Percentiles rank a stretch among this genome's conserved stretches.
phyloP scores from a whole-genome alignment of 1,284 basidiomycete species.

The Rhodotorula mucilaginosa region DNA sequence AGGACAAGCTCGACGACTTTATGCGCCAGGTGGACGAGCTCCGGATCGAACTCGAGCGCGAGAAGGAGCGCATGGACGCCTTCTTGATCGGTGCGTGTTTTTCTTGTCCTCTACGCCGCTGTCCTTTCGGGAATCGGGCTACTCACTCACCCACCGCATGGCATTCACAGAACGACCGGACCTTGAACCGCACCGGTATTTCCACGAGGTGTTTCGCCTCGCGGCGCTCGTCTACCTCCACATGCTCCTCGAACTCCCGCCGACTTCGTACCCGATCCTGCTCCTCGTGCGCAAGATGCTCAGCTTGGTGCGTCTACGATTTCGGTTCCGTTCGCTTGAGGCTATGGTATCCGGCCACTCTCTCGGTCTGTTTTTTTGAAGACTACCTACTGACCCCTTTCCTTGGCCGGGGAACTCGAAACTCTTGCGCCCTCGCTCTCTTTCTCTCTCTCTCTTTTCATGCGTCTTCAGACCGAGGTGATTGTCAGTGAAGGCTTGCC shows the following conservation, averaged over 20 bases:
- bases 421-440: too few relatives aligned
- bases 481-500: slow-evolving; percentile 22
- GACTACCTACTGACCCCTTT: too few relatives aligned
- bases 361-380: too few relatives aligned
- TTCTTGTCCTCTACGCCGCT: neutral
- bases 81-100: slow-evolving; percentile 13
- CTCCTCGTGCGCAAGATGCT: slow-evolving; percentile 28
- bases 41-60: slow-evolving; percentile 5
- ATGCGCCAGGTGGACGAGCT: slow-evolving; percentile 19
- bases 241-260: slow-evolving; percentile 24
- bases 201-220: slow-evolving; percentile 27
- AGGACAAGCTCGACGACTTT: slow-evolving; percentile 15
- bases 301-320: slow-evolving; percentile 11
- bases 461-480: slow-evolving; percentile 11
- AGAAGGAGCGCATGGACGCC: slow-evolving; percentile 19
- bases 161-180: slow-evolving; percentile 15
- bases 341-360: too few relatives aligned
- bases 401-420: neutral
- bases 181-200: slow-evolving; percentile 21
- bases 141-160: too few relatives aligned
- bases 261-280: slow-evolving; percentile 9
- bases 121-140: neutral
- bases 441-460: too few relatives aligned
- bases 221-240: slow-evolving; percentile 19
- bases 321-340: too few relatives aligned